Base-by-base conservation (phyloP, 2,329 filamentous ascomycete genomes). In the Rasamsonia emersonii region DNA sequence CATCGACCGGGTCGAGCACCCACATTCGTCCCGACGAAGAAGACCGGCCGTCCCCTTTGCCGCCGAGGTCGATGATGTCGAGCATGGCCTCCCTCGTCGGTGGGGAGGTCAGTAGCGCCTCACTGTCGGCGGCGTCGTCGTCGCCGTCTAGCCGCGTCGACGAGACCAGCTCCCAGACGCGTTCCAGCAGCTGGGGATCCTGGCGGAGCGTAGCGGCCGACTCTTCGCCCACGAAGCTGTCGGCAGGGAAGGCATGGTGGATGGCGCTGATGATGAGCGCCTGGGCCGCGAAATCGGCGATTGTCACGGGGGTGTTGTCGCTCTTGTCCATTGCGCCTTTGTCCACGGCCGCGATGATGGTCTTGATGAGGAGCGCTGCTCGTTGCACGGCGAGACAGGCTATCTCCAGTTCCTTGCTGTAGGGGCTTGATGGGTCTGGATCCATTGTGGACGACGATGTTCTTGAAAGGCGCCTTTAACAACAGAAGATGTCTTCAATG, bases 1-100 rank as follows among this genome's bases (percentile, higher is more conserved):
- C 76, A 42, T 80, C 76, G 5, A 80, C 70, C 0, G 76, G 76
- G 45, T 80, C 76, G 49, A 80, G 67, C 18, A 75, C 67, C 76
- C 76, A 80, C 31, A 72, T 65, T 1, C 68, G 57, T 3, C 53
- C 65, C 38, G 42, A 59, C 39, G 46, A 49, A 4, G n/a, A n/a
- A n/a, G n/a, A n/a, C n/a, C 51, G 54, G 27, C 56, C 57, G 7
- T 51, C 41, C 1, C 65, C 66, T 2, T 57, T 48, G 1, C 63
- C 68, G 2, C 76, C 76, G 9, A 70, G 54, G 47, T 79, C 75
- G 45, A 80, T 77, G n/a, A 71, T 45, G n/a, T 68, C 56, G 9
- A 79, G 63, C 66, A 79, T 73, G 35, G 77, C 69, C 4, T 72
- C 65, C 32, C 59, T 62, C 15, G 62, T 64, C 3, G 42, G 30